Base-by-base conservation (phyloP, 192 early-diverging fungal genomes). In the Coemansia sp. region DNA sequence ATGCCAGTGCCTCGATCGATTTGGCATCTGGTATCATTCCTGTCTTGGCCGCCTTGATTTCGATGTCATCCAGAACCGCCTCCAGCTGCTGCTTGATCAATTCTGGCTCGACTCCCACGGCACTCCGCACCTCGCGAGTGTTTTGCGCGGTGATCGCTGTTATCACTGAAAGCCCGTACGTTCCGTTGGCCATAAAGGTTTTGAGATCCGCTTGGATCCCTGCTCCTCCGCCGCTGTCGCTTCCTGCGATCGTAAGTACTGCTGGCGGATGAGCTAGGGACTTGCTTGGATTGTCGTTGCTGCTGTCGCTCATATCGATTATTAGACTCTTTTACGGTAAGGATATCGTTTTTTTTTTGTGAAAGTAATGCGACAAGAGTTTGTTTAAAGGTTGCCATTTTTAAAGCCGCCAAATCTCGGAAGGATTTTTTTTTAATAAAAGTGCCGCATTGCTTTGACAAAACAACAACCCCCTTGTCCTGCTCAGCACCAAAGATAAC, bases 131-230 rank as follows among this genome's bases (percentile, higher is more conserved):
- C 18, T 87, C 88, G n/a, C 88, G 57, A 0, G 94, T 95, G 75
- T 95, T 95, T 71, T 95, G 94, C 7, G 92, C 92, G 0, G 94
- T 95, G 20, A 94, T 60, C 1, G 92, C 91, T 11, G 92, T 91
- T 16, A 95, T 63, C 14, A 89, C 92, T 5, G 91, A 89, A 0
- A 91, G 83, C 11, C 91, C 90, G 81, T 89, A 93, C 2, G 90
- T 87, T 5, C 81, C 76, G 16, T 91, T 64, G 4, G 91, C 85
- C 34, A 89, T 92, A 73, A 94, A 89, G 7, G 94, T 93, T 72
- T 95, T 95, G 56, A 95, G 85, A 80, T 95, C 94, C 20, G 94
- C 94, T 76, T 95, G 94, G 71, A 95, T 93, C 34, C 88, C 88
- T 36, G 89, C 89, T 6, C 89, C 89, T 46, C 89, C 89, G 46